Evolutionary conservation across 2,329 filamentous ascomycete species (phyloP), one percentile per base, ranked within the genome.

Genomic region (Cadophora luteo-olivacea): DNA sequence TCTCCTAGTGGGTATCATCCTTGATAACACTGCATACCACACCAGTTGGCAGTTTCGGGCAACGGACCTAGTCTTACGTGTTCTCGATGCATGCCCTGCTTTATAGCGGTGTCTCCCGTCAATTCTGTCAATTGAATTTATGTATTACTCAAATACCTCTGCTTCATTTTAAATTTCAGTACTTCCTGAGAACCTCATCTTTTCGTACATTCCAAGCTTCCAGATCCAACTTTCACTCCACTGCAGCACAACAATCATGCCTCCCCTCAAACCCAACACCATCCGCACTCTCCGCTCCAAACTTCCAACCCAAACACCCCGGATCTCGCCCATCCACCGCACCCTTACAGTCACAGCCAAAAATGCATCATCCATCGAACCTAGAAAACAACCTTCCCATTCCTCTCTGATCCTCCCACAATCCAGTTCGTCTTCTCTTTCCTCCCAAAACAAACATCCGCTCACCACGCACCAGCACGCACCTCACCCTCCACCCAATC

Each of bases 191-290:
- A 48, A 38, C 33, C 5, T 33, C 36, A 11, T 33, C 24, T 12
- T 25, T 19, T 12, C 3, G 3, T 14, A n/a, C 32, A 25, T 45
- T 19, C 19, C 14, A 29, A 29, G 29, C 3, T 29, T 29, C 29
- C 29, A 29, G 29, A 29, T 29, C 5, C 29, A 29, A 29, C 5
- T 29, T 29, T 29, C 29, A 3, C 16, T 5, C 41, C 16, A 45
- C 41, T 14, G 7, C 41, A 45, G 41, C 4, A 45, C 16, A 45
- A 45, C 41, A n/a, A 49, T 22, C 33, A 75, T 75, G 73, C 61
- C 68, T 55, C 38, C 69, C 32, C 45, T 73, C 64, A 72, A 73
- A 66, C 68, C 71, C 12, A 60, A 58, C 41, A 55, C 61, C 12
- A 38, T 67, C 16, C 68, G 67, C n/a, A n/a, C 62, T 5, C 64